Conservation (phyloP, 2,329 filamentous ascomycete species). For the Diaporthe humulicola region DNA sequence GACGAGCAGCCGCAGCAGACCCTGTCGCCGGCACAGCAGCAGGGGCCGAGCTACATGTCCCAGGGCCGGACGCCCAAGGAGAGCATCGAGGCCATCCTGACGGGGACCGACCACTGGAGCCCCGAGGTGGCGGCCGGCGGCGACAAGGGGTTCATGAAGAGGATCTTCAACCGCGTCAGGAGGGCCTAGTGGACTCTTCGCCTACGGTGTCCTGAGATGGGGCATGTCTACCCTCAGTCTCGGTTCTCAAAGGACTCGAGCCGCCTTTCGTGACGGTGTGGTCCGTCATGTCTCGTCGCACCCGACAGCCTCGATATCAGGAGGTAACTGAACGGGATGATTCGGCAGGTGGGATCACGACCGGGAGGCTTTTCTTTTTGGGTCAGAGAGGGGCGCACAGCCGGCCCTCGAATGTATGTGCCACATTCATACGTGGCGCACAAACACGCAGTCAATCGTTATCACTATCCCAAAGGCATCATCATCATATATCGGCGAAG, state of each 20-base stretch:
- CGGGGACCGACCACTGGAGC: constrained; percentile 66
- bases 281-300: background rate
- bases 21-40: constrained; percentile 47
- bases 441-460: constrained; percentile 3
- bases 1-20: constrained; percentile 17
- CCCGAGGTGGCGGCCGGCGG: constrained; percentile 51
- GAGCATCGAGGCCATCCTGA: constrained; percentile 66
- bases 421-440: background rate
- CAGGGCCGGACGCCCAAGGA: constrained; percentile 59
- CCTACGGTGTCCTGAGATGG: constrained; percentile 35
- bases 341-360: background rate
- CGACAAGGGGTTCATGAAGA: constrained; percentile 70
- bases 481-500: constrained; percentile 21
- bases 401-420: background rate
- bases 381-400: background rate
- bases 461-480: background rate
- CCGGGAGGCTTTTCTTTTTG: background rate
- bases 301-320: background rate
- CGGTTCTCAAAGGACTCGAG: background rate
- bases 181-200: constrained; percentile 50
- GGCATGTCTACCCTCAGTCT: background rate
- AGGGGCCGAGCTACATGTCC: constrained; percentile 49
- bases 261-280: background rate
- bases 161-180: constrained; percentile 74
- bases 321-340: too few species aligned